Base-by-base conservation (phyloP, 139 green algal genomes). In the Volvox reticuliferus region DNA sequence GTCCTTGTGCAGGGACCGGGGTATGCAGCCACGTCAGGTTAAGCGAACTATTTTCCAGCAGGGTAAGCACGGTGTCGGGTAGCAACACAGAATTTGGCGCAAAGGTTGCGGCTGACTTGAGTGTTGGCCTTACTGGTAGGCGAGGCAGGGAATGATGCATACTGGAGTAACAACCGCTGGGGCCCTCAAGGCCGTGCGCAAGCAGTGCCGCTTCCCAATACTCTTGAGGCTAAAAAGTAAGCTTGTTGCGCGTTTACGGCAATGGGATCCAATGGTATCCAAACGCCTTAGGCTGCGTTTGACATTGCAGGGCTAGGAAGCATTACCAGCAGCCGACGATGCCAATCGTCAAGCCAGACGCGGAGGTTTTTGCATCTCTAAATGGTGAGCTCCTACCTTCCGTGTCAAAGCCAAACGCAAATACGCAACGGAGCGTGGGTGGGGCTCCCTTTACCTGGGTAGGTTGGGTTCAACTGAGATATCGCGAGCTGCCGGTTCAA, bases 131-230 rank as follows among this genome's bases (percentile, higher is more conserved):
- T 12, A 28, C 65, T 24, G 3, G 50, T 33, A 89, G 86, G 12
- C 3, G 86, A 61, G 28, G 26, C 22, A 16, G 37, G 12, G 33
- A 86, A 93, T 28, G 88, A 90, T 19, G 91, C 92, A 0, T 94
- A 94, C 83, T 94, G 92, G 92, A 92, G 87, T 69, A 90, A 88
- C 55, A 94, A 94, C 63, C 87, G 87, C 44, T 94, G 92, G 92
- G 92, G 92, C 32, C 89, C 69, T 3, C 89, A 21, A 9, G 89
- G 81, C 50, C 67, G 68, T 33, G 26, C 80, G 1, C 22, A 73
- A 28, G n/a, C 16, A 5, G n/a, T 24, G 1, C 28, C 35, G 28
- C 30, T 61, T 12, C 50, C 50, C 21, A 89, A 80, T 69, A 82
- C 79, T 22, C 9, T 30, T 0, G 88, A 92, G 68, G 88, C 88